Evolutionary conservation across 23 red algal genomes (phyloP).

Genomic region (Gracilaria gracilis): DNA sequence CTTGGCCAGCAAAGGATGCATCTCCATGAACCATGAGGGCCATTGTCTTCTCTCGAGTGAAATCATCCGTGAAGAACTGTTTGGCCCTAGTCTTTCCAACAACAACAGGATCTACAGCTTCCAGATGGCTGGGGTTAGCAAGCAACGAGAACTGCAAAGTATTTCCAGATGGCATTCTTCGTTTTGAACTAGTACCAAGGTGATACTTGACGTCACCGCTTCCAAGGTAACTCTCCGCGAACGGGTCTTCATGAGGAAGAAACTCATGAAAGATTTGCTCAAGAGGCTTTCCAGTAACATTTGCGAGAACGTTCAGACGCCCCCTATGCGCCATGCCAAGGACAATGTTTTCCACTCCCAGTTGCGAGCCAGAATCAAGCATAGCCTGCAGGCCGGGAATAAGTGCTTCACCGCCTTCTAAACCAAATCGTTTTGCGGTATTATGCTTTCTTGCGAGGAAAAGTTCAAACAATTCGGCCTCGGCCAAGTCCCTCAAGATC

Average conservation of each 20-base stretch:
- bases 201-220: conserved; percentile 99
- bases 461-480: conserved; percentile 94
- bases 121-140: conserved; percentile 97
- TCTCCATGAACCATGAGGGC: conserved; percentile 95
- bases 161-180: conserved; percentile 78
- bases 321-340: conserved; percentile 98
- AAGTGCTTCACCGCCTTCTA: conserved; percentile 95
- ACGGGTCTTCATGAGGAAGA: conserved; percentile 90
- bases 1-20: conserved; percentile 99
- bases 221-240: conserved; percentile 89
- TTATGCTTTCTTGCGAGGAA: conserved; percentile 92
- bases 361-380: conserved; percentile 85
- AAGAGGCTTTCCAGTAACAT: conserved; percentile 86
- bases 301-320: conserved; percentile 94
- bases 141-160: conserved; percentile 91
- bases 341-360: conserved; percentile 94
- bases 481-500: conserved; percentile 80
- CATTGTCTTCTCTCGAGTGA: conserved; percentile 82
- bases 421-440: conserved; percentile 97
- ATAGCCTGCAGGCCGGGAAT: conserved; percentile 96
- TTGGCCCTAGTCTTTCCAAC: conserved; percentile 98
- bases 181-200: conserved; percentile 82
- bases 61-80: conserved; percentile 96
- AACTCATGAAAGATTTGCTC: conserved; percentile 99
- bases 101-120: conserved; percentile 98